Evolutionary conservation across 331 rosid species (phyloP).

Genomic region (Pyracantha coccinea): DNA sequence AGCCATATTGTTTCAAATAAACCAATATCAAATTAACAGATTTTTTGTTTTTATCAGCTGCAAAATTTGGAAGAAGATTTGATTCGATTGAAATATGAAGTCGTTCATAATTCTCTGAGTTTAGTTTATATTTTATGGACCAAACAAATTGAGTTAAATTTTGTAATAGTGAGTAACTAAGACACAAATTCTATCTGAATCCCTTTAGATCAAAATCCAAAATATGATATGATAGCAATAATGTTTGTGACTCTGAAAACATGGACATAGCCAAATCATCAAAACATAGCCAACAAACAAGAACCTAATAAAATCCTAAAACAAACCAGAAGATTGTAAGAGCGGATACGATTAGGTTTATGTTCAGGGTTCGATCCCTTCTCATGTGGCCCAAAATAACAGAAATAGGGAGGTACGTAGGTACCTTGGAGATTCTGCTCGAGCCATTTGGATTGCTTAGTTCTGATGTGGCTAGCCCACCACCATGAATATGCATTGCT

Average conservation of each 20-base stretch:
- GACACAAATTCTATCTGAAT: neutral
- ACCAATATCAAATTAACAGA: too few species aligned
- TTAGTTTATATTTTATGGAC: neutral
- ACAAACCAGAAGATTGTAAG: too few species aligned
- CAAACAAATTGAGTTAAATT: neutral
- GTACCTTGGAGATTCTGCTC: slow-evolving; percentile 92
- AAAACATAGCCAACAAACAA: neutral
- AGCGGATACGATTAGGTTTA: neutral
- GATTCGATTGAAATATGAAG: neutral
- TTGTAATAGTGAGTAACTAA: neutral
- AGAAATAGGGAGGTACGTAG: neutral
- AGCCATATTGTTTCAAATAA: neutral
- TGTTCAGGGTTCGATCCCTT: neutral
- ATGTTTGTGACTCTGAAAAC: too few species aligned
- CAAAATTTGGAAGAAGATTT: neutral
- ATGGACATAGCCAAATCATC: neutral
- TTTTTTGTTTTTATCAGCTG: neutral
- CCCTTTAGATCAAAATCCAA: neutral
- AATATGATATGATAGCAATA: too few species aligned
- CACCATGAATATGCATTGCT: slow-evolving; percentile 99
- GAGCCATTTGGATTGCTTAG: slow-evolving; percentile 99
- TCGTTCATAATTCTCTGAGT: neutral
- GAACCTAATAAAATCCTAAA: neutral
- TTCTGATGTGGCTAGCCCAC: slow-evolving; percentile 99
- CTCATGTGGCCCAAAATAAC: too few species aligned